These are phyloP conservation scores for Drechslerella stenobrocha DNA, from an alignment of 2,329 filamentous ascomycete genomes.

Conservation along the genomic window DNA sequence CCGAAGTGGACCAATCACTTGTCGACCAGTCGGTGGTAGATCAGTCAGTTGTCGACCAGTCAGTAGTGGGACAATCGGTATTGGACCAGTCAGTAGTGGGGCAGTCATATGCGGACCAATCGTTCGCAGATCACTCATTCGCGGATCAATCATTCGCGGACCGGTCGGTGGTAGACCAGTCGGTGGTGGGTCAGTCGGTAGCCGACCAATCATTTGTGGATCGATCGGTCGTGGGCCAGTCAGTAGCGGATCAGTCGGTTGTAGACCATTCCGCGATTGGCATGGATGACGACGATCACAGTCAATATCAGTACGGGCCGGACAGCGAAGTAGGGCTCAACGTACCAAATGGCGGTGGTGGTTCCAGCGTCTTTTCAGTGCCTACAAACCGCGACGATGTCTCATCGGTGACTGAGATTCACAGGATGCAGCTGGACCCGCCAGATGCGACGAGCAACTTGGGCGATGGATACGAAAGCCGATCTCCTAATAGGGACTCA, in stretches of 20 bases:
- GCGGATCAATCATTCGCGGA: too few species aligned
- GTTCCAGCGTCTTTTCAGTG: slow-evolving; percentile 26
- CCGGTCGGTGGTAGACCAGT: slow-evolving; percentile 27
- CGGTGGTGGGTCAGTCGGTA: slow-evolving; percentile 24
- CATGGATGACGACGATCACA: slow-evolving; percentile 17
- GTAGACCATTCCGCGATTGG: slow-evolving; percentile 27
- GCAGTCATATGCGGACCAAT: slow-evolving; percentile 27
- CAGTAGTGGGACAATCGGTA: slow-evolving; percentile 11
- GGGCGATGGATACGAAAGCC: slow-evolving; percentile 19
- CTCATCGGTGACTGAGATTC: slow-evolving; percentile 34
- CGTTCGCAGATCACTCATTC: too few species aligned
- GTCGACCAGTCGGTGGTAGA: slow-evolving; percentile 32
- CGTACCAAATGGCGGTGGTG: slow-evolving; percentile 9
- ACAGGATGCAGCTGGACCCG: slow-evolving; percentile 36
- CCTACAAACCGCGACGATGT: slow-evolving; percentile 21
- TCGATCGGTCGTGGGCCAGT: too few species aligned
- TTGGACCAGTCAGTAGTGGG: slow-evolving; percentile 31
- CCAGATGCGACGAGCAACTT: slow-evolving; percentile 34
- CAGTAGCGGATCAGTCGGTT: slow-evolving; percentile 12
- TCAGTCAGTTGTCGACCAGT: slow-evolving; percentile 18
- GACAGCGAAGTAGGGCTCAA: slow-evolving; percentile 37
- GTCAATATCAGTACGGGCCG: slow-evolving; percentile 15
- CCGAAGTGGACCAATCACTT: slow-evolving; percentile 36
- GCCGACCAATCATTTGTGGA: too few species aligned
- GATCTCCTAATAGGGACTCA: slow-evolving; percentile 33